These are phyloP conservation scores for Casuarina cunninghamiana DNA, from an alignment of 306 rosid genomes.

Conservation along the genomic window DNA sequence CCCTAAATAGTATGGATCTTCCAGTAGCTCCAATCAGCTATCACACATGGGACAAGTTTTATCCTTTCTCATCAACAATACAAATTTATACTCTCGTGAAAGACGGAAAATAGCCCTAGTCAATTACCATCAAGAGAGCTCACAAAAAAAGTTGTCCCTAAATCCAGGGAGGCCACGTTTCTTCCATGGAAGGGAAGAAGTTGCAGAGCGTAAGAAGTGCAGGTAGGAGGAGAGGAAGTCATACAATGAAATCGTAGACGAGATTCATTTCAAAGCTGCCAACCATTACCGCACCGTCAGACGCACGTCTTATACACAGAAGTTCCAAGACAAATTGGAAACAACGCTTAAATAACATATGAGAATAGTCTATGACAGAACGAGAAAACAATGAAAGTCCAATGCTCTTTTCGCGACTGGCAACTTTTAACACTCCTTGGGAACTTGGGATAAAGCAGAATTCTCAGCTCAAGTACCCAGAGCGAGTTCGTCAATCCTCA, in stretches of 20 bases:
- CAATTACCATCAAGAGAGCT: no score
- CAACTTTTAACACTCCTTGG: not conserved
- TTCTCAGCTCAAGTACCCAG: not conserved
- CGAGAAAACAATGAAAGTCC: not conserved
- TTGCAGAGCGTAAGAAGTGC: no score
- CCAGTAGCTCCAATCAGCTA: no score
- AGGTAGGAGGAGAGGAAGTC: not conserved
- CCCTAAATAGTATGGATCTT: no score
- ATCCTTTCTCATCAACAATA: no score
- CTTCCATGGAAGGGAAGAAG: no score
- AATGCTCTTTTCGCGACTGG: constrained; percentile 1
- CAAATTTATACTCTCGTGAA: no score
- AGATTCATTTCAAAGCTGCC: constrained; percentile 5
- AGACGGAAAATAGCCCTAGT: no score
- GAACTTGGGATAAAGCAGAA: constrained; percentile 10
- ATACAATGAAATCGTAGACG: not conserved
- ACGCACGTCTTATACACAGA: not conserved
- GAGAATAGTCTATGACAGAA: not conserved
- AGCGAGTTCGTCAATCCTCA: constrained; percentile 28
- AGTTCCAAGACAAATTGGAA: not conserved
- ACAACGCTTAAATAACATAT: not conserved
- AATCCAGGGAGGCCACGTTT: not conserved
- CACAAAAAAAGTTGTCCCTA: no score
- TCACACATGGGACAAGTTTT: no score
- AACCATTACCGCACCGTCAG: not conserved